phyloP scores from a whole-genome alignment of 768 basidiomycete species.

The Leccinellum albellum region DNA sequence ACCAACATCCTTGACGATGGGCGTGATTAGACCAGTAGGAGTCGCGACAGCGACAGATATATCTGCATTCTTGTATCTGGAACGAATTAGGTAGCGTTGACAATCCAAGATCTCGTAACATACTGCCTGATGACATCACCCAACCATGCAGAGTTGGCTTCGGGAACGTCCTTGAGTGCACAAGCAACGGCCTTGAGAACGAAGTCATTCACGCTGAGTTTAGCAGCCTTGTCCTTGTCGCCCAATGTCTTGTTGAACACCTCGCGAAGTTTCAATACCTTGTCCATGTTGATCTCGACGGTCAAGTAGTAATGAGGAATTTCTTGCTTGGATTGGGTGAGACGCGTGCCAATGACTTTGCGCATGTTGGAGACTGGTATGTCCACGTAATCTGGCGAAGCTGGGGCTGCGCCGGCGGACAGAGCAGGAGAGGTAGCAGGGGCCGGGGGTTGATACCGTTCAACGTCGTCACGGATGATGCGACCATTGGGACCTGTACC shows the following conservation, averaged over 20 bases:
- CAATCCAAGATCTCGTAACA: slow-evolving; percentile 27
- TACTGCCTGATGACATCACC: slow-evolving; percentile 94
- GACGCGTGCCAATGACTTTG: slow-evolving; percentile 83
- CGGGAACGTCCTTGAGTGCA: slow-evolving; percentile 91
- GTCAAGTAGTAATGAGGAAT: slow-evolving; percentile 98
- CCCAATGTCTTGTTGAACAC: slow-evolving; percentile 89
- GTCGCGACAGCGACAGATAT: slow-evolving; percentile 97
- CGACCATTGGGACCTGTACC: slow-evolving; percentile 93
- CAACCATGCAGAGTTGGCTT: slow-evolving; percentile 97
- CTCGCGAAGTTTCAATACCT: slow-evolving; percentile 87
- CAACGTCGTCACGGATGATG: slow-evolving; percentile 92
- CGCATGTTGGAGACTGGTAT: slow-evolving; percentile 93
- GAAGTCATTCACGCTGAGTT: slow-evolving; percentile 98
- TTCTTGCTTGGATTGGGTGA: slow-evolving; percentile 90
- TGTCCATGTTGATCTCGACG: slow-evolving; percentile 94
- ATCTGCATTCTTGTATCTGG: slow-evolving; percentile 92
- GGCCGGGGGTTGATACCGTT: slow-evolving; percentile 70
- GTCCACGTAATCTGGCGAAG: slow-evolving; percentile 76
- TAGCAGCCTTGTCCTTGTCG: slow-evolving; percentile 85
- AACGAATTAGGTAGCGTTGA: not conserved
- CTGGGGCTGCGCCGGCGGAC: slow-evolving; percentile 45
- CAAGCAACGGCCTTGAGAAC: slow-evolving; percentile 92
- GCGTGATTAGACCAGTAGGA: slow-evolving; percentile 92
- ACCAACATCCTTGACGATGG: slow-evolving; percentile 92
- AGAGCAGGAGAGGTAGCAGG: slow-evolving; percentile 41